Base-by-base conservation (phyloP, 306 rosid genomes). In the Lathyrus sativus region DNA sequence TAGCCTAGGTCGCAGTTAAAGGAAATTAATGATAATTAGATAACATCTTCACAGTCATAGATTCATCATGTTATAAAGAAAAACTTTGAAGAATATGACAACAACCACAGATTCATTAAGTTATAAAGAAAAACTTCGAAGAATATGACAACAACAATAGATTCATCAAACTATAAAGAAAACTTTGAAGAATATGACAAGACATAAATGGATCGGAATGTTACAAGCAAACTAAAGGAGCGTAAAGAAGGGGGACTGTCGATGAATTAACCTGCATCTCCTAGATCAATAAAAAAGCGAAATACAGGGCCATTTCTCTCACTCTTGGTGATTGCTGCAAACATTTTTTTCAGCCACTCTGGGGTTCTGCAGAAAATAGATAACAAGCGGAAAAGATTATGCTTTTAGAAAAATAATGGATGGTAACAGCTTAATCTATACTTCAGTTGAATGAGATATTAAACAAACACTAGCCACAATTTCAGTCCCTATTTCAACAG, bases 281-380 rank as follows among this genome's bases (percentile, higher is more conserved):
- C 96, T 75, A 90, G 85, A 81, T 95, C 99, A 80, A 91, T 86
- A 82, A 95, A 95, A 72, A 95, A 95, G 9, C 99, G 96, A 74
- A 95, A 95, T 38, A 88, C 91, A 3, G 95, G 97, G 70, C 95
- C 96, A 29, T 95, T 87, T 61, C 95, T 90, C 83, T 95, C 91
- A 61, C 96, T 85, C 84, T 78, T 90, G 31, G 83, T 83, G 72
- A 91, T 50, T 9, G 99, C 75, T 1, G 96, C 81, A 78, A 93
- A 88, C 72, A 95, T 50, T 79, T 91, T 90, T 89, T 87, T 91
- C 58, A 91, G 91, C 97, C 97, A 95, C 80, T 87, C 85, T 18
- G 96, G 96, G 31, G 95, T 90, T 85, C 99, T 95, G 78, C 79
- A 76, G 51, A 63, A 57, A 59, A 81, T 59, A 67, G 7, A 70